These are phyloP conservation scores for Lepraria neglecta DNA, from an alignment of 495 filamentous ascomycete genomes.

Conservation along the genomic window DNA sequence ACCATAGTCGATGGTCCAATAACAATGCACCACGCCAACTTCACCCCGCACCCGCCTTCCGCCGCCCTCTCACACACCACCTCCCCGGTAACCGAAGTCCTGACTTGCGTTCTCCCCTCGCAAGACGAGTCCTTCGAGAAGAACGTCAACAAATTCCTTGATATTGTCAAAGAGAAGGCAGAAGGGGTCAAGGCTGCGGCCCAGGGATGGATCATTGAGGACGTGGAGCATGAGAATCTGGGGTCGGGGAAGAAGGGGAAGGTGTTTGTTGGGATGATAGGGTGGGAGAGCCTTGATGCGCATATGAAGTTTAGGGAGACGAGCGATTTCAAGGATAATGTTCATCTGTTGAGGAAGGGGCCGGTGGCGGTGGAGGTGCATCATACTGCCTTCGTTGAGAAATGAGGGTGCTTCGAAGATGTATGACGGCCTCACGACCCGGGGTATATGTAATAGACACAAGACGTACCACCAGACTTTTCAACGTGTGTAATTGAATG, in stretches of 20 bases:
- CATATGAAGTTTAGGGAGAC: constrained; percentile 45
- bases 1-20: constrained; percentile 18
- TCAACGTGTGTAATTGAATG: not conserved
- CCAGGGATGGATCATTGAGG: constrained; percentile 32
- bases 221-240: constrained; percentile 43
- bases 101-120: constrained; percentile 18
- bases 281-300: constrained; percentile 51
- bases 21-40: constrained; percentile 19
- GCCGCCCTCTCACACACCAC: constrained; percentile 31
- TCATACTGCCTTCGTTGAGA: constrained; percentile 24
- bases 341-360: constrained; percentile 37
- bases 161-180: constrained; percentile 30
- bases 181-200: constrained; percentile 27
- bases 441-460: not conserved
- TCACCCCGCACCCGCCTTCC: constrained; percentile 30
- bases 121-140: constrained; percentile 25
- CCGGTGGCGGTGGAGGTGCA: constrained; percentile 29
- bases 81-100: constrained; percentile 33
- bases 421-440: not conserved
- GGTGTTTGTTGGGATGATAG: constrained; percentile 40
- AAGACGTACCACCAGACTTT: not conserved
- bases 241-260: constrained; percentile 40
- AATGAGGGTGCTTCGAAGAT: not conserved
- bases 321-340: constrained; percentile 39
- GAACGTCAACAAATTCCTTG: constrained; percentile 35